Percentiles rank a stretch among this genome's conserved stretches.
Evolutionary conservation across 73 alveolate species (phyloP).

Genomic region (Breviolum minutum): DNA sequence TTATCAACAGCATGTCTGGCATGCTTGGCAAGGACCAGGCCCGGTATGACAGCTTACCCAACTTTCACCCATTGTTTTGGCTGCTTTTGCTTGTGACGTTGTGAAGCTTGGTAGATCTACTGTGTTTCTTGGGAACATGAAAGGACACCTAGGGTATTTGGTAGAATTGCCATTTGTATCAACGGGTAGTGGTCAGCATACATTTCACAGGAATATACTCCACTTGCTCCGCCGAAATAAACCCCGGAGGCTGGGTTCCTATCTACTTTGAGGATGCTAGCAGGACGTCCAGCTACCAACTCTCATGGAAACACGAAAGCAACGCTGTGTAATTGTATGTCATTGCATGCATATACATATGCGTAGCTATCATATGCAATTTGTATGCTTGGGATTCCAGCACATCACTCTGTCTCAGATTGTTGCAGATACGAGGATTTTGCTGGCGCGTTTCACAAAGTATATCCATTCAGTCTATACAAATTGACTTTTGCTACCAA

Average conservation of each 20-base stretch:
- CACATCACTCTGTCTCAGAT: too few relatives aligned
- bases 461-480: too few relatives aligned
- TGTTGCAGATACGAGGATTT: too few relatives aligned
- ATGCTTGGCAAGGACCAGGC: slow-evolving; percentile 23
- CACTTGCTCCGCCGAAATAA: not conserved
- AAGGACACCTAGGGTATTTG: too few relatives aligned
- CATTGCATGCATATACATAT: not conserved
- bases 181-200: not conserved
- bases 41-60: not conserved
- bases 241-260: slow-evolving; percentile 20
- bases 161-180: too few relatives aligned
- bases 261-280: not conserved
- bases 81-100: not conserved
- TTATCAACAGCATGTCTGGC: not conserved
- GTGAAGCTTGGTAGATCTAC: not conserved
- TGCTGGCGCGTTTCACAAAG: too few relatives aligned
- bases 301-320: too few relatives aligned
- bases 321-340: not conserved
- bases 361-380: not conserved
- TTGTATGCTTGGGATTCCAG: too few relatives aligned
- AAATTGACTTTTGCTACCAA: not conserved
- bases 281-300: not conserved
- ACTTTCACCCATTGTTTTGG: not conserved
- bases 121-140: not conserved
- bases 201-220: not conserved